These are phyloP conservation scores for Venturia nashicola DNA, from an alignment of 2,329 filamentous ascomycete genomes.

Conservation along the genomic window DNA sequence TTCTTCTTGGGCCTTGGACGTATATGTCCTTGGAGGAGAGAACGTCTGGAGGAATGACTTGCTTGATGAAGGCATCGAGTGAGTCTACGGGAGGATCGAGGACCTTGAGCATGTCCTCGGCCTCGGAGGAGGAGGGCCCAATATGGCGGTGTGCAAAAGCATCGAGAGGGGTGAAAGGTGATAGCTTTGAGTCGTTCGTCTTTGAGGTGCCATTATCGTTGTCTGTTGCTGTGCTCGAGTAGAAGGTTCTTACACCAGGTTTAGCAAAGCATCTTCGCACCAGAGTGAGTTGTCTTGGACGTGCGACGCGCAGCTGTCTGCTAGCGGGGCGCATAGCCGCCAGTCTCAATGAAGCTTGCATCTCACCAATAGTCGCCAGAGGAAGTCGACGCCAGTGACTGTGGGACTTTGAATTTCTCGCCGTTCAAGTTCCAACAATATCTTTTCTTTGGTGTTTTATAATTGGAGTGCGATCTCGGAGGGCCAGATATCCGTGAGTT, in stretches of 20 bases:
- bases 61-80: constrained; percentile 70
- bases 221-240: constrained; percentile 19
- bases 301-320: background rate
- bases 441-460: background rate
- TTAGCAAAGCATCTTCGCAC: constrained; percentile 1
- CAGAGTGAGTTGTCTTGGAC: constrained; percentile 5
- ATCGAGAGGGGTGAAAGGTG: constrained; percentile 36
- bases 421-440: background rate
- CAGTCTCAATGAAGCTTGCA: constrained; percentile 1
- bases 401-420: background rate
- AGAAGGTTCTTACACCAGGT: constrained; percentile 10
- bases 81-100: constrained; percentile 62
- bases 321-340: background rate
- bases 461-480: background rate
- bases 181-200: constrained; percentile 12
- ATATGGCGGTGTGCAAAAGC: constrained; percentile 77
- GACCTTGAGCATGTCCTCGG: constrained; percentile 65
- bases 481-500: background rate
- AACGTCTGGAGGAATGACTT: constrained; percentile 74
- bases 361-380: background rate
- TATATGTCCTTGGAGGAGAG: constrained; percentile 53
- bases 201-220: constrained; percentile 19
- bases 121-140: constrained; percentile 60
- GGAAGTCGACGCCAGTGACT: background rate
- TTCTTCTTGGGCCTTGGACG: constrained; percentile 34